Base-by-base conservation (phyloP, 345 rosid genomes). In the Anastatica hierochuntica region DNA sequence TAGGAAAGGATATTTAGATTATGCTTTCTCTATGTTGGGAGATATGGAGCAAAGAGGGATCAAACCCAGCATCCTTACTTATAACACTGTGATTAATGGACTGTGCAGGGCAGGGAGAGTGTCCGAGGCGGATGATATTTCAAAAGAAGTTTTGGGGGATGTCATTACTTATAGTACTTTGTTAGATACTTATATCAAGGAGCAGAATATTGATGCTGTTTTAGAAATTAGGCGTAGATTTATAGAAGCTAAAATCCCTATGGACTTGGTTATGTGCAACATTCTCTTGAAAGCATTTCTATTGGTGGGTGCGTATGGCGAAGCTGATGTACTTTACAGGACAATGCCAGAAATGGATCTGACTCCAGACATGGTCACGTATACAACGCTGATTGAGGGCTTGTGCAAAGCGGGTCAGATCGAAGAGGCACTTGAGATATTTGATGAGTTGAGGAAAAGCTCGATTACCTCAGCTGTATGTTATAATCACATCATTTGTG, bases 1-100 rank as follows among this genome's bases (percentile, higher is more conserved):
- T 66, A 62, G 53, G 68, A 75, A 53, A 68, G 83, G 89, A 43
- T 58, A 76, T 71, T 72, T 85, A 46, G 73, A 49, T 53, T 64
- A 12, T 20, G 89, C 56, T 49, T 78, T 68, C 71, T 33, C 40
- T 40, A 43, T 89, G 62, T 74, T 85, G 41, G 77, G 47, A 62
- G 95, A 79, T 45, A 85, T 85, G 95, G 85, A 83, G 76, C 66
- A 63, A 62, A 81, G 72, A 67, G 80, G 82, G 42, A 78, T 89
- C 47, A 60, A 60, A 49, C 87, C 85, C 4, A 72, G 77, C 61
- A 59, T 74, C 23, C 57, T 79, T 45, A 72, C 85, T 0, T 85
- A 69, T 59, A 89, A 81, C 63, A 78, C 70, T 23, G 62, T 85
- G 56, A 76, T 85, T 51, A 81, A 74, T 53, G 85, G 95, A 23